phyloP scores from a whole-genome alignment of 208 protist species.

The Trypanosomatidae sp. region DNA sequence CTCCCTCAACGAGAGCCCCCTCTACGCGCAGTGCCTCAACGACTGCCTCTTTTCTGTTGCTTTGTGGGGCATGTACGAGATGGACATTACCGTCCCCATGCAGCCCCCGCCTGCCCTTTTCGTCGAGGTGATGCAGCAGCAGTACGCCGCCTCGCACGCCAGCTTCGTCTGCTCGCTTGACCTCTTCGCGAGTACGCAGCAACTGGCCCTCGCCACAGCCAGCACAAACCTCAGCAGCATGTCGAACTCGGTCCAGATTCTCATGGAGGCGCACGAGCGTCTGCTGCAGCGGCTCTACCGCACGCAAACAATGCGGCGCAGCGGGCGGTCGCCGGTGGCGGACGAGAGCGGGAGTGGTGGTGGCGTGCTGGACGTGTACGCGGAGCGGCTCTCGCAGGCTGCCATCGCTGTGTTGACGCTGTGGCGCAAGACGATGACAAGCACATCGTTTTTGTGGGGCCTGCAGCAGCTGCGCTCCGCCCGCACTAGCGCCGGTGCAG shows the following conservation, averaged over 20 bases:
- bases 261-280: constrained; percentile 26
- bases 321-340: not conserved
- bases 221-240: constrained; percentile 18
- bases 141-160: not conserved
- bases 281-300: constrained; percentile 23
- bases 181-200: constrained; percentile 29
- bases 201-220: constrained; percentile 21
- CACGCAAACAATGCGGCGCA: not conserved
- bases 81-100: constrained; percentile 25
- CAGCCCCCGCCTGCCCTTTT: constrained; percentile 24
- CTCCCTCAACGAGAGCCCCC: constrained; percentile 13
- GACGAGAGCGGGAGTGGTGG: not conserved
- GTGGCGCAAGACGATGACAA: constrained; percentile 33
- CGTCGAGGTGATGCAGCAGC: constrained; percentile 19
- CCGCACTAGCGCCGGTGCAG: not conserved
- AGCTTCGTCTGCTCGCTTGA: constrained; percentile 19
- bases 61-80: constrained; percentile 32
- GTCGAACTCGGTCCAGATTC: constrained; percentile 17
- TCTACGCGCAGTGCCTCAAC: constrained; percentile 34
- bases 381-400: constrained; percentile 24
- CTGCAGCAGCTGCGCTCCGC: constrained; percentile 21
- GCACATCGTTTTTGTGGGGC: constrained; percentile 18
- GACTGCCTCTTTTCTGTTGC: constrained; percentile 27
- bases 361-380: constrained; percentile 1
- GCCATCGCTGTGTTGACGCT: constrained; percentile 20